Evolutionary conservation across 371 early-diverging fungal genomes (phyloP), one percentile per base, ranked within the genome.

Genomic region (Mucor circinelloides): DNA sequence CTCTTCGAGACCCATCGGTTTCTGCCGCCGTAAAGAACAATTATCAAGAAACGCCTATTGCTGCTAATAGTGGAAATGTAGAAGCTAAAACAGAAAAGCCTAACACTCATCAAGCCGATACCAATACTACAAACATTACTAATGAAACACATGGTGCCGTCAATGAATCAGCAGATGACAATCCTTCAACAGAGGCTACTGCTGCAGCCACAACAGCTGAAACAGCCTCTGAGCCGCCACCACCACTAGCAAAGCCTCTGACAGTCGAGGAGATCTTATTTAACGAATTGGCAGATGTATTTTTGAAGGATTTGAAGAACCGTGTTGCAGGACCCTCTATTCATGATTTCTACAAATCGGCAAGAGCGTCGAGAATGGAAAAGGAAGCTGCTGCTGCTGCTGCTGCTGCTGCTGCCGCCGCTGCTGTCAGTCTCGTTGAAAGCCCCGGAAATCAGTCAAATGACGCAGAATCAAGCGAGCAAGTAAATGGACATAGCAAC

Each of bases 251-350:
- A 31, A 12, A 34, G 36, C 40, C 72, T 72, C 13, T 73, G 68
- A 30, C 83, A 73, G 65, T 76, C 74, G 30, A 85, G 78, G 50
- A 80, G 27, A 58, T 85, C 40, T 71, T 87, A 12, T 76, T 78
- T 54, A 60, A 76, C n/a, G 79, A 87, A 66, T 71, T 89, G 27
- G 75, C 80, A 13, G 82, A 86, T 46, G 85, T 89, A 3, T 87
- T 89, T 58, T 28, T 87, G n/a, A 87, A 85, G 55, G 88, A 89
- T 69, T 60, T 89, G 10, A 82, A 84, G 31, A 84, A 78, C 32
- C 84, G 88, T 25, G 77, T 89, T 23, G 84, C 85, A 5, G 82
- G 79, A 1, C 87, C 87, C 1, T 76, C 70, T 23, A 83, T 89
- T 44, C 78, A 83, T 57, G 88, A 89, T 32, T 85, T 82, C 59